These are phyloP conservation scores for Hylodesmum podocarpum DNA, from an alignment of 306 rosid species.

Conservation along the genomic window DNA sequence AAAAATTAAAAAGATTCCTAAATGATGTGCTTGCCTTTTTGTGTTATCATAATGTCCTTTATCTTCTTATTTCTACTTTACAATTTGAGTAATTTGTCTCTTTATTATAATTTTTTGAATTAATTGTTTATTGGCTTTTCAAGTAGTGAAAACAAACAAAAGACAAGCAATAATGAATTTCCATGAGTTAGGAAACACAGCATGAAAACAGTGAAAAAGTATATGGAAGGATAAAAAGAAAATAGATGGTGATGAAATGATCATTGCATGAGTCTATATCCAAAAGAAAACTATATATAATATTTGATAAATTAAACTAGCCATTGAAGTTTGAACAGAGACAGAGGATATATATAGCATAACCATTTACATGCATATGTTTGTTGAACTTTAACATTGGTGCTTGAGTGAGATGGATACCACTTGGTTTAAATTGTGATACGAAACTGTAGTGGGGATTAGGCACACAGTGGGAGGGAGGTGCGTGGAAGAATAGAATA, in stretches of 20 bases:
- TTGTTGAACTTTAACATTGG: conserved; percentile 27
- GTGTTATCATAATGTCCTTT: conserved; percentile 21
- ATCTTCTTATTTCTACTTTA: conserved; percentile 24
- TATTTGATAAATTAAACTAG: too few relatives aligned
- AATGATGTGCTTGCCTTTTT: not conserved
- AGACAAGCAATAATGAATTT: conserved; percentile 26
- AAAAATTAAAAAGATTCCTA: conserved; percentile 2
- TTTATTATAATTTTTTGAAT: not conserved
- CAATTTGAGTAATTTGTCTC: conserved; percentile 22
- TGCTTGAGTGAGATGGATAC: conserved; percentile 63
- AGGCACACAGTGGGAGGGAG: not conserved
- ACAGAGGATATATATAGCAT: too few relatives aligned
- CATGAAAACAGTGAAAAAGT: not conserved
- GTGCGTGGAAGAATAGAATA: not conserved
- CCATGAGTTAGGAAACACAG: conserved; percentile 50
- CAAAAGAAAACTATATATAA: not conserved
- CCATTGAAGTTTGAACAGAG: not conserved
- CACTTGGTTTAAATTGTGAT: conserved; percentile 47
- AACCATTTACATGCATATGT: not conserved
- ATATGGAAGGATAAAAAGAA: not conserved
- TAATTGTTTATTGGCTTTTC: too few relatives aligned
- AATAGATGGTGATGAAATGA: not conserved
- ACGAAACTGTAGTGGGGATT: not conserved
- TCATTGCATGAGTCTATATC: not conserved
- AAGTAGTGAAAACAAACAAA: conserved; percentile 7